phyloP scores from a whole-genome alignment of 139 green algal genomes.

The Raphidocelis subcapitata region DNA sequence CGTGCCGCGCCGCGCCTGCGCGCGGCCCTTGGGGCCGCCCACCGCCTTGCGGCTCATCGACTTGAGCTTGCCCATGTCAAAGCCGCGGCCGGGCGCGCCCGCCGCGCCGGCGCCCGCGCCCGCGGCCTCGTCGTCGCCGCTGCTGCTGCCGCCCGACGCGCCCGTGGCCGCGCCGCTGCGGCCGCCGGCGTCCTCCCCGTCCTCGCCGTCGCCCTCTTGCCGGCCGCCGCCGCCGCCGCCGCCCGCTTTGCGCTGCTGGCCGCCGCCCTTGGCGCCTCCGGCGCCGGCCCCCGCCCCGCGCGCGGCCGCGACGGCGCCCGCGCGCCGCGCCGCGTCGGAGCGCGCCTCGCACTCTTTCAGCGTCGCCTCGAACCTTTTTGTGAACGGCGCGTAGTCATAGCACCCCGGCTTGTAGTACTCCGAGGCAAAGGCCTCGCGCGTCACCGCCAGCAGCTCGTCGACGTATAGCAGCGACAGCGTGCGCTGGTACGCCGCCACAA shows the following conservation, averaged over 20 bases:
- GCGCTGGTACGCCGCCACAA: slow-evolving; percentile 96
- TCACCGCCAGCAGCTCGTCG: slow-evolving; percentile 74
- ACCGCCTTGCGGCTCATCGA: slow-evolving; percentile 16
- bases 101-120: background rate
- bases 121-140: slow-evolving; percentile 4
- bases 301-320: background rate
- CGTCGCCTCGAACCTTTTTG: slow-evolving; percentile 49
- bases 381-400: slow-evolving; percentile 35
- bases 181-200: background rate
- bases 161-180: background rate
- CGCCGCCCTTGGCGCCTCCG: background rate
- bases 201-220: slow-evolving; percentile 5
- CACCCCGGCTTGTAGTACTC: slow-evolving; percentile 33
- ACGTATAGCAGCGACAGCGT: slow-evolving; percentile 90
- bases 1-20: slow-evolving; percentile 1
- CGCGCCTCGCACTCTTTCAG: slow-evolving; percentile 65
- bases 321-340: slow-evolving; percentile 40
- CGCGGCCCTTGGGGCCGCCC: slow-evolving; percentile 7
- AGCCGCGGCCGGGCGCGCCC: slow-evolving; percentile 9
- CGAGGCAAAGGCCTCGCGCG: slow-evolving; percentile 64
- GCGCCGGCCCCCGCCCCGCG: too few species aligned
- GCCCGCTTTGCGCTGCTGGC: background rate
- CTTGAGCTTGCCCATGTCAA: slow-evolving; percentile 56
- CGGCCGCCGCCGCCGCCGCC: background rate
- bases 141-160: slow-evolving; percentile 9